These are phyloP conservation scores for Parafenestella ontariensis DNA, from an alignment of 2,329 filamentous ascomycete genomes.

Conservation along the genomic window DNA sequence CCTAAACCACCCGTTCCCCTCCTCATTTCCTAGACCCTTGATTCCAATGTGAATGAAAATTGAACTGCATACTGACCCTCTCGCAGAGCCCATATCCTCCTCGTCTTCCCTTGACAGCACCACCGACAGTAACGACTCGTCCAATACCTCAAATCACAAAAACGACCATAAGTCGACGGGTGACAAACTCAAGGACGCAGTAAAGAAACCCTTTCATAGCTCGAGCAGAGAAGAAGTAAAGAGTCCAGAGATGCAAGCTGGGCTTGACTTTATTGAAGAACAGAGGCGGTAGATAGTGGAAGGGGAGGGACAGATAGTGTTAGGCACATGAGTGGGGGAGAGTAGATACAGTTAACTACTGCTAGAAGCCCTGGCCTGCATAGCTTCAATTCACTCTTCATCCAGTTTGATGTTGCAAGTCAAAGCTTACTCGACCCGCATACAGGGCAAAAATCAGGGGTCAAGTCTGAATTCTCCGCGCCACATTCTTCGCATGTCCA, in stretches of 20 bases:
- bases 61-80: background rate
- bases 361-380: too few relatives aligned
- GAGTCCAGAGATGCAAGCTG: conserved; percentile 8
- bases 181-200: conserved; percentile 9
- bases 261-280: background rate
- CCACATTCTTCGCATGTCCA: too few relatives aligned
- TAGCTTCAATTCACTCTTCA: too few relatives aligned
- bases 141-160: background rate
- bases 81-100: background rate
- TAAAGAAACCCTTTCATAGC: conserved; percentile 14
- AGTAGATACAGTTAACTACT: too few relatives aligned
- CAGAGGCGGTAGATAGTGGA: background rate
- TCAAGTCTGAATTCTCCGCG: too few relatives aligned
- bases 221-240: background rate
- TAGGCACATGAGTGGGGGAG: too few relatives aligned
- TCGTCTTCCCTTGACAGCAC: background rate
- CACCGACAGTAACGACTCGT: background rate
- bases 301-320: background rate
- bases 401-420: too few relatives aligned
- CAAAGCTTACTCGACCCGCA: too few relatives aligned
- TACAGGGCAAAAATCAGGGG: too few relatives aligned
- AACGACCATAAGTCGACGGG: background rate
- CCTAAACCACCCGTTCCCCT: background rate
- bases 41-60: too few relatives aligned
- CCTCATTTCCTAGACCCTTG: too few relatives aligned